Base-by-base conservation (phyloP, 2,329 filamentous ascomycete genomes). In the Penicillium sclerotiorum region DNA sequence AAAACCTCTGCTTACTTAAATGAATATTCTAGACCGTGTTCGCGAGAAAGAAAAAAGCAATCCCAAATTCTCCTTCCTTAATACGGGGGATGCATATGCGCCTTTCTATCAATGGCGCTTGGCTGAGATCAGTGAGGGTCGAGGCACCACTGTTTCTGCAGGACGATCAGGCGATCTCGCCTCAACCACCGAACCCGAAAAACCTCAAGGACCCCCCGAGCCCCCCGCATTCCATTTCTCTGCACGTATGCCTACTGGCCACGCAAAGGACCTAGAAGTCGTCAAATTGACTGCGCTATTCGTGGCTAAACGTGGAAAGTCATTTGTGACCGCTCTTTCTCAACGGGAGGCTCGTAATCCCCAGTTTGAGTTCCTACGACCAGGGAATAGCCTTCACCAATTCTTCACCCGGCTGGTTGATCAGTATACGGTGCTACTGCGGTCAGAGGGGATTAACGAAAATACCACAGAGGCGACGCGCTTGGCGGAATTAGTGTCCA, bases 221-320 rank as follows among this genome's bases (percentile, higher is more conserved):
- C 94, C 94, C 13, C 83, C 88, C 49, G 88, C 92, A 63, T 97
- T 95, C 66, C 84, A 89, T 60, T 99, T 96, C 76, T 96, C 90
- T 48, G 92, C 94, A 61, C 88, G 92, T 68, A 96, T 97, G 90
- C 94, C 94, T 50, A 93, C 92, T 60, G 96, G 99, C 75, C 96
- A 88, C 73, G 90, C 95, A 57, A 89, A 95, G 72, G 94, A 99
- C 79, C 76, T 97, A 53, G 84, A 86, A 45, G 79, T 86, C 20
- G 76, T 86, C 50, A 82, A 80, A 56, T 74, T 96, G 65, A 96
- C 93, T 28, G 94, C 94, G 17, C 78, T 95, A 21, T 96, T 94
- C 72, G 90, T 93, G 42, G 94, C 94, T 45, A 92, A 93, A 73
- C 93, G 95, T 64, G 94, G 94, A 12, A 86, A 92, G 53, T 86